Evolutionary conservation across 768 basidiomycete genomes (phyloP), one percentile per base, ranked within the genome.

Genomic region (Zangia roseola): DNA sequence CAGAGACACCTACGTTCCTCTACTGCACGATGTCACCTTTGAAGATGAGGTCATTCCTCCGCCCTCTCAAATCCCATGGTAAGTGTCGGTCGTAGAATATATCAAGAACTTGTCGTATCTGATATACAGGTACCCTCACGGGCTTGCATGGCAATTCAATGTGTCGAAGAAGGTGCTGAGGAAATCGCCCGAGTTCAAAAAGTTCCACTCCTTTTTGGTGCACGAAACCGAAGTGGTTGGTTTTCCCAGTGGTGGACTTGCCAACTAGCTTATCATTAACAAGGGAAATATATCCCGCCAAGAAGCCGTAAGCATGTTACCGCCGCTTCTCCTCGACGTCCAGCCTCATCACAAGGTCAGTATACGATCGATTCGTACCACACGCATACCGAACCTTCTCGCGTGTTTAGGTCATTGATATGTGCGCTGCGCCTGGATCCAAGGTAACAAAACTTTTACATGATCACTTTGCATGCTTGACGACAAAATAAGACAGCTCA

Each of bases 241-340:
- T 77, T 23, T 45, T n/a, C 40, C 24, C 26, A 7, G 43, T 4
- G 34, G 42, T 3, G 14, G 7, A 9, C 40, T 46, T 41, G 43
- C 31, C n/a, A 38, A 42, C 0, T 10, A 20, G 34, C 40, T 40
- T 20, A 55, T 40, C 17, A 8, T n/a, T 24, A 0, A 30, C 5
- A 57, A 94, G 92, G 94, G 97, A 40, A 99, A 99, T 59, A 77
- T 98, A 40, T 95, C 93, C 10, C 76, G 97, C 19, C 94, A 97
- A 68, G 97, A 99, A 69, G 94, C 92, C 16, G 97, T 99, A 49
- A 95, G 92, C 65, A 99, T 99, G 97, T 74, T 99, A n/a, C 97
- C 97, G 6, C 95, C 97, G 1, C 79, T 99, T 2, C 84, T 98
- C 57, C 80, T 99, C 28, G 90, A 93, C 47, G 91, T 98, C n/a